phyloP scores from a whole-genome alignment of 2,329 filamentous ascomycete species.

The Cytospora schulzeri region DNA sequence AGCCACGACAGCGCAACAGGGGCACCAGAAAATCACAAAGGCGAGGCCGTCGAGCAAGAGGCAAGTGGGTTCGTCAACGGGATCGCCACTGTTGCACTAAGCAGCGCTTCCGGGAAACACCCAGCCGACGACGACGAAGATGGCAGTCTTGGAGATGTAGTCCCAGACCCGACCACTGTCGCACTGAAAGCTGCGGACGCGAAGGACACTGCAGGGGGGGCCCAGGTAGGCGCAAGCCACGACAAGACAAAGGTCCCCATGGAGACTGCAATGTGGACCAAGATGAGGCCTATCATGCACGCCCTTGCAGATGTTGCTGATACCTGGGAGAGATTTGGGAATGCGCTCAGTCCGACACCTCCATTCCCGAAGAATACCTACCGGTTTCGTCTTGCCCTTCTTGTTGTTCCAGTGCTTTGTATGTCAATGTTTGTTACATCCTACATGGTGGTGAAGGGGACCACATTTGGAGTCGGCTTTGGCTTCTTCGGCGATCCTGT shows the following conservation, averaged over 20 bases:
- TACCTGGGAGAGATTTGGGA: constrained; percentile 54
- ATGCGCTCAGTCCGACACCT: constrained; percentile 62
- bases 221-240: constrained; percentile 50
- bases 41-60: constrained; percentile 81
- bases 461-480: constrained; percentile 70
- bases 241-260: constrained; percentile 81
- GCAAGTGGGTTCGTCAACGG: constrained; percentile 79
- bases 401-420: constrained; percentile 55
- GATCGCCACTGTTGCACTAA: constrained; percentile 71
- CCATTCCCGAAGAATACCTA: constrained; percentile 60
- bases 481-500: constrained; percentile 80
- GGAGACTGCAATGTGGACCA: constrained; percentile 74
- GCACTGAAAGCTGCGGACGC: constrained; percentile 44
- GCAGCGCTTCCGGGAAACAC: constrained; percentile 76
- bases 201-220: constrained; percentile 48
- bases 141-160: constrained; percentile 30
- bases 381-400: constrained; percentile 55
- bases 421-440: constrained; percentile 56
- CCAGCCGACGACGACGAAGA: constrained; percentile 50
- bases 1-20: constrained; percentile 78
- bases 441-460: constrained; percentile 65
- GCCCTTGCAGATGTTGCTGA: constrained; percentile 50
- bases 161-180: constrained; percentile 42
- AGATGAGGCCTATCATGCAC: constrained; percentile 73
- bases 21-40: constrained; percentile 79